These are phyloP conservation scores for Bretschneidera sinensis DNA, from an alignment of 345 rosid species.

Conservation along the genomic window DNA sequence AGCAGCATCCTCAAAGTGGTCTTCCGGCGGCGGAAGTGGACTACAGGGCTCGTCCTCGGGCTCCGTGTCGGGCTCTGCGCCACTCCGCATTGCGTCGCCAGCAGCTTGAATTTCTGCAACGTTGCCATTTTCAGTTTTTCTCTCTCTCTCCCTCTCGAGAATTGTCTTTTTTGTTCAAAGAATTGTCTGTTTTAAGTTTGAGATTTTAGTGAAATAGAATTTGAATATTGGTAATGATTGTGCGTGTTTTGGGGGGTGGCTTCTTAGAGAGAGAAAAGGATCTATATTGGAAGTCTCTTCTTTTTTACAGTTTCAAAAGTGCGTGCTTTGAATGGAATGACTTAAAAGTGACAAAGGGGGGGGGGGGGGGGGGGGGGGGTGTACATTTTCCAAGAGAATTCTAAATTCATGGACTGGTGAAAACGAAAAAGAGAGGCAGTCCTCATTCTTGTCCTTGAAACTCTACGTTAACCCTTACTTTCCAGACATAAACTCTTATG, in stretches of 20 bases:
- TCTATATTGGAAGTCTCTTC: slow-evolving; percentile 25
- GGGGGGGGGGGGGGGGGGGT: neutral
- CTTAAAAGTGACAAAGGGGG: neutral
- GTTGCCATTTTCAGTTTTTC: slow-evolving; percentile 53
- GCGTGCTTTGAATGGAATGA: slow-evolving; percentile 52
- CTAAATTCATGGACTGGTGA: neutral
- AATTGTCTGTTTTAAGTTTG: slow-evolving; percentile 5
- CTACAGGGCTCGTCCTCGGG: slow-evolving; percentile 72
- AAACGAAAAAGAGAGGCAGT: neutral
- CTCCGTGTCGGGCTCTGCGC: slow-evolving; percentile 69
- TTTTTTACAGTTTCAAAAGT: slow-evolving; percentile 31
- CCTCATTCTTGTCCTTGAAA: slow-evolving; percentile 8
- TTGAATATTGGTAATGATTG: slow-evolving; percentile 15
- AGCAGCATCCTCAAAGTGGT: slow-evolving; percentile 74
- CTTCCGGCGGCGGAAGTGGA: slow-evolving; percentile 64
- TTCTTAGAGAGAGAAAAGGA: slow-evolving; percentile 33
- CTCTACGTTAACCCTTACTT: neutral
- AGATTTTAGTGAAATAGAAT: slow-evolving; percentile 13
- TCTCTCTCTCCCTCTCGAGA: slow-evolving; percentile 12
- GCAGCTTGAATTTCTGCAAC: slow-evolving; percentile 74
- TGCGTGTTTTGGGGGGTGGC: slow-evolving; percentile 20
- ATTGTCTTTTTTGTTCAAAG: slow-evolving; percentile 7
- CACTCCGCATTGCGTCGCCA: slow-evolving; percentile 88
- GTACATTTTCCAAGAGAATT: slow-evolving; percentile 28
- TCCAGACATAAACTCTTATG: neutral